Evolutionary conservation across 129 eudicot species (phyloP).

Genomic region (Artemisia tridentata): DNA sequence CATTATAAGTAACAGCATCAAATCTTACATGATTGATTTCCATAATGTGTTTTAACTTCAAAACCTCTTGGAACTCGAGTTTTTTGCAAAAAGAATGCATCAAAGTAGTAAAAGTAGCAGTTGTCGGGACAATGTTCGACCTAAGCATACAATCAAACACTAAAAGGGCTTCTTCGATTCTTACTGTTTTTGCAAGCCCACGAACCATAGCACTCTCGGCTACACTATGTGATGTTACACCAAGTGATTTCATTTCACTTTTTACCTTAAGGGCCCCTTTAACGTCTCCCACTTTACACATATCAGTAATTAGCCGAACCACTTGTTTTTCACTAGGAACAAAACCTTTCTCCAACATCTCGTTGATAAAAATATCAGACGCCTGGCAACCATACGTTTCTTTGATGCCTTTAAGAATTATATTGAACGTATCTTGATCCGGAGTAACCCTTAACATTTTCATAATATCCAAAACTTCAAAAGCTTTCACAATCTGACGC

Average conservation of each 20-base stretch:
- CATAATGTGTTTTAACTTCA: constrained; percentile 54
- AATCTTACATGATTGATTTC: constrained; percentile 51
- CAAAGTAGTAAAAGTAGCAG: constrained; percentile 76
- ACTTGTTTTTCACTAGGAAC: constrained; percentile 55
- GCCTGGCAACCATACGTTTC: constrained; percentile 38
- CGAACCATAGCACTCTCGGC: constrained; percentile 83
- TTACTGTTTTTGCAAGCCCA: constrained; percentile 69
- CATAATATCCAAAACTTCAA: constrained; percentile 64
- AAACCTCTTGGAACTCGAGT: constrained; percentile 45
- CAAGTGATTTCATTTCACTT: constrained; percentile 53
- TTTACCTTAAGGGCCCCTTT: constrained; percentile 55
- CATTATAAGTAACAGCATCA: constrained; percentile 76
- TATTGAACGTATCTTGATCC: constrained; percentile 51
- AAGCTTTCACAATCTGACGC: constrained; percentile 59
- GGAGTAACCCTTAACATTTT: constrained; percentile 39
- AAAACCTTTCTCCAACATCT: constrained; percentile 63
- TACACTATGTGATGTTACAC: constrained; percentile 41
- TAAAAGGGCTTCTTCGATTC: constrained; percentile 65
- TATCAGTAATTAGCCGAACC: constrained; percentile 52
- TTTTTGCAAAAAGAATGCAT: constrained; percentile 79
- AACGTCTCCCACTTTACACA: constrained; percentile 65
- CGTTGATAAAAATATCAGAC: constrained; percentile 39
- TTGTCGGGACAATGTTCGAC: constrained; percentile 54
- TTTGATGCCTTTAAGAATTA: constrained; percentile 57
- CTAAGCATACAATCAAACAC: constrained; percentile 68